Evolutionary conservation across 2,329 filamentous ascomycete genomes (phyloP), one percentile per base, ranked within the genome.

Genomic region (Epichloe scottii): DNA sequence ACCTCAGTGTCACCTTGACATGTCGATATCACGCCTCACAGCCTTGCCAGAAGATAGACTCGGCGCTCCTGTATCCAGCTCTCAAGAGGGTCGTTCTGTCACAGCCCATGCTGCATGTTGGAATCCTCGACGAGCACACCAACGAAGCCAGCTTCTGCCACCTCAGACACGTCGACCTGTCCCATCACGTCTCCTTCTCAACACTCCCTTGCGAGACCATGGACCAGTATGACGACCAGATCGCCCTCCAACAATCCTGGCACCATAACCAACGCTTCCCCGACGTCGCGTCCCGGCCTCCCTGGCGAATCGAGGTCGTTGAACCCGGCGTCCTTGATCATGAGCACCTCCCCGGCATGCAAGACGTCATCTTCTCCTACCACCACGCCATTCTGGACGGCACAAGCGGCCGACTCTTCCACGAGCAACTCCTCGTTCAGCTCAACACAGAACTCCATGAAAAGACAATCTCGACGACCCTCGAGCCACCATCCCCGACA

Each of bases 311-410:
- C 12, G 61, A 67, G 2, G 64, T 75, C 42, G 58, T 71, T 21
- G 58, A 62, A 30, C 52, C 60, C 5, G 46, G 46, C 8, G 15
- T 47, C 14, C 33, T 52, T 4, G 43, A 58, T 1, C 50, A 54
- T 4, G 42, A 55, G 2, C 30, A 46, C 1, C 45, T 58, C 4
- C 57, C 37, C 11, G 23, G 19, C 39, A 14, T 63, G 5, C 56
- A 70, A 35, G 69, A 78, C 46, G 53, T 77, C 12, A 55, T 71
- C 5, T 76, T 79, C 55, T 65, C 68, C 5, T 75, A 66, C 35
- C 78, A 81, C 54, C 78, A 81, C 55, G 66, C 69, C 0, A 63
- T 81, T 17, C 68, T 69, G 23, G 78, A 81, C 55, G 78, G 78
- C 1, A 64, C 69, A 12, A 71, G 72, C 55, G 72, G 71, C 0